A percentile compares a stretch with the other conserved stretches of the same genome.
Evolutionary conservation across 768 basidiomycete species (phyloP).

Genomic region (Nevesoporus exiguus): DNA sequence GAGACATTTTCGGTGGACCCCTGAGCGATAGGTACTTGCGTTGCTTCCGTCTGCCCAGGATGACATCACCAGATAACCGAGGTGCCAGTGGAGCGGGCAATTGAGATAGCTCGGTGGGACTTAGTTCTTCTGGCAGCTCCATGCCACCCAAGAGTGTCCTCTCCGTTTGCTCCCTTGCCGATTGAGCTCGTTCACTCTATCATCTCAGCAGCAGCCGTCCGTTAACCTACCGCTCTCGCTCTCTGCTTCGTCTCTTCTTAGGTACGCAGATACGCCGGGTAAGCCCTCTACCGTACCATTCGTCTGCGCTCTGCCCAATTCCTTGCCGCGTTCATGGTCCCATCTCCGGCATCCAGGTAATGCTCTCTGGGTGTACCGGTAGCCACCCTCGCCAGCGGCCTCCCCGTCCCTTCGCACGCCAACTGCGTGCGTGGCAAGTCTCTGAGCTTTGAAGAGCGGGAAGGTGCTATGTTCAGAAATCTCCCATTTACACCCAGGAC

Average conservation of each 20-base stretch:
- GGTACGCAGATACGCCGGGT: background rate
- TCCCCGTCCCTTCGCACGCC: conserved; percentile 29
- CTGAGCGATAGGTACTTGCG: background rate
- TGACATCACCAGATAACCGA: background rate
- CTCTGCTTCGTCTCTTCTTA: conserved; percentile 2
- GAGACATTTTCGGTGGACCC: background rate
- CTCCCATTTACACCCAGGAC: conserved; percentile 19
- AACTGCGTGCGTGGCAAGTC: conserved; percentile 3
- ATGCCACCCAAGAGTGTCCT: conserved; percentile 1
- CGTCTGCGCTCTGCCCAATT: conserved; percentile 1
- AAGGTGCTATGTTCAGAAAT: background rate
- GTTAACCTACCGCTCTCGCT: background rate
- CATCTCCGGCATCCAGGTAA: background rate
- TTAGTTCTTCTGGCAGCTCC: background rate
- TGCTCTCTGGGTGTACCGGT: conserved; percentile 1
- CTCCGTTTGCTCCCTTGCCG: conserved; percentile 24
- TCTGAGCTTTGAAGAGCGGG: background rate
- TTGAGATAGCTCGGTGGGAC: too few relatives aligned
- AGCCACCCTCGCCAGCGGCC: conserved; percentile 21
- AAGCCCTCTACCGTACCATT: conserved; percentile 1
- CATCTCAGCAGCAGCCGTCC: conserved; percentile 34
- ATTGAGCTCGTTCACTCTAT: conserved; percentile 33
- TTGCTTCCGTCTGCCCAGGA: background rate
- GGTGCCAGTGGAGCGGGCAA: background rate
- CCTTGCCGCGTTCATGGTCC: background rate